phyloP scores from a whole-genome alignment of 2,329 filamentous ascomycete genomes.

The Botryotinia globosa region DNA sequence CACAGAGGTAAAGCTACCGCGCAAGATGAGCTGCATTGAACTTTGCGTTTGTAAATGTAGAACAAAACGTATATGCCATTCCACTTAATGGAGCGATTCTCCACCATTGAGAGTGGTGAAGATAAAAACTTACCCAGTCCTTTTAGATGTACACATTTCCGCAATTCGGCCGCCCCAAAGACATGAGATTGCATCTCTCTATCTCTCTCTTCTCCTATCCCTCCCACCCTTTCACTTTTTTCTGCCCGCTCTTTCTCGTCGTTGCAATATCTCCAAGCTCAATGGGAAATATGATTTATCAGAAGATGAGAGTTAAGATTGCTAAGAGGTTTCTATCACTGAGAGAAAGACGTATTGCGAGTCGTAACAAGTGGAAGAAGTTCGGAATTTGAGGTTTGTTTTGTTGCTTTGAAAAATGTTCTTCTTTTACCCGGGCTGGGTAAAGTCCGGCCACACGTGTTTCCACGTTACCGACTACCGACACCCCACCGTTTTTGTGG shows the following conservation, averaged over 20 bases:
- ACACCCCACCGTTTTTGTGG: background rate
- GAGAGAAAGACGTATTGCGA: background rate
- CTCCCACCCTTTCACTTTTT: background rate
- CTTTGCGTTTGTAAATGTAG: background rate
- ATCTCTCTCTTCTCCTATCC: background rate
- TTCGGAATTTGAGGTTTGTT: background rate
- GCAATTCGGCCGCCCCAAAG: background rate
- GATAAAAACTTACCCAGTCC: rapidly evolving
- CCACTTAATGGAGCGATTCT: background rate
- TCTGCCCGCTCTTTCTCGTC: background rate
- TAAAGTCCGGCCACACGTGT: background rate
- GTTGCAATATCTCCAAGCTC: background rate
- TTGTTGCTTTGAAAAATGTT: background rate
- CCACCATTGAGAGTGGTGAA: background rate
- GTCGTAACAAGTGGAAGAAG: background rate
- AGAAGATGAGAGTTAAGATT: background rate
- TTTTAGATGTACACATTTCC: background rate
- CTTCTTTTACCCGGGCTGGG: background rate
- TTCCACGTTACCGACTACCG: background rate
- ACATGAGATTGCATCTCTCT: background rate
- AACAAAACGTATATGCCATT: background rate
- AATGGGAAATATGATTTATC: background rate
- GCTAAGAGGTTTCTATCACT: background rate
- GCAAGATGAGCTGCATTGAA: background rate
- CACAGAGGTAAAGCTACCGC: background rate